A percentile compares a stretch with the other conserved stretches of the same genome.
Conservation (phyloP, 805 yeast species). For the Suhomyces kilbournensis region DNA sequence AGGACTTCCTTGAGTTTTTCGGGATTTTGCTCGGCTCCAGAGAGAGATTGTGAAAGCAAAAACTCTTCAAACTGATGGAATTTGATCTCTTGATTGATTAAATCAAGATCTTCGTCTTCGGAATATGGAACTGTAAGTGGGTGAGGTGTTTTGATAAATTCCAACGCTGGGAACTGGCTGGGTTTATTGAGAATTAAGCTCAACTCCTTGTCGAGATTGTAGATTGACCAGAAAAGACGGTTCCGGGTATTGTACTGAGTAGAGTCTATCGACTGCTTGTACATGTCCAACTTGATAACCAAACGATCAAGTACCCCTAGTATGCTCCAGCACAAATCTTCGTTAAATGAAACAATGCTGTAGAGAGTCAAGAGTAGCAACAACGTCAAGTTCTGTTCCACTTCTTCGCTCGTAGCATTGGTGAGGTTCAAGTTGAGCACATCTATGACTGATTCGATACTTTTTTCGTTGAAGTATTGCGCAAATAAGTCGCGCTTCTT, state of each 20-base stretch:
- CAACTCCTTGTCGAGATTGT: slow-evolving; percentile 38
- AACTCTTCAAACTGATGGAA: slow-evolving; percentile 24
- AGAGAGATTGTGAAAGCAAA: slow-evolving; percentile 16
- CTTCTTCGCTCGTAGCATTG: slow-evolving; percentile 15
- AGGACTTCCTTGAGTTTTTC: slow-evolving; percentile 19
- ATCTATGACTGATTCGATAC: slow-evolving; percentile 33
- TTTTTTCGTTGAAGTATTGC: slow-evolving; percentile 29
- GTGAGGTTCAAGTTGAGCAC: slow-evolving; percentile 26
- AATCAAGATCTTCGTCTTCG: slow-evolving; percentile 22
- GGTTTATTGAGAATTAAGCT: slow-evolving; percentile 34
- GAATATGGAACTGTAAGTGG: slow-evolving; percentile 15
- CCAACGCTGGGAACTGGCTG: slow-evolving; percentile 30
- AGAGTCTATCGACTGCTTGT: slow-evolving; percentile 4
- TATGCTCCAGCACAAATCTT: slow-evolving; percentile 30
- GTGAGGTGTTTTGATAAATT: slow-evolving; percentile 15
- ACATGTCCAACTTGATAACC: slow-evolving; percentile 20
- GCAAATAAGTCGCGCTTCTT: slow-evolving; percentile 21
- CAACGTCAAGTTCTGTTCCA: slow-evolving; percentile 25
- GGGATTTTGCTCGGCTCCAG: not conserved
- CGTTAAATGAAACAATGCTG: slow-evolving; percentile 26
- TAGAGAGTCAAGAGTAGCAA: slow-evolving; percentile 32
- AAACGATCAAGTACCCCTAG: slow-evolving; percentile 34
- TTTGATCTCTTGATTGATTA: slow-evolving; percentile 22
- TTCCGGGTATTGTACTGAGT: not conserved
- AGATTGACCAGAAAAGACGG: slow-evolving; percentile 35